A percentile compares a stretch with the other conserved stretches of the same genome.
These are phyloP conservation scores for Gossypium aridum DNA, from an alignment of 441 rosid genomes.

Conservation along the genomic window DNA sequence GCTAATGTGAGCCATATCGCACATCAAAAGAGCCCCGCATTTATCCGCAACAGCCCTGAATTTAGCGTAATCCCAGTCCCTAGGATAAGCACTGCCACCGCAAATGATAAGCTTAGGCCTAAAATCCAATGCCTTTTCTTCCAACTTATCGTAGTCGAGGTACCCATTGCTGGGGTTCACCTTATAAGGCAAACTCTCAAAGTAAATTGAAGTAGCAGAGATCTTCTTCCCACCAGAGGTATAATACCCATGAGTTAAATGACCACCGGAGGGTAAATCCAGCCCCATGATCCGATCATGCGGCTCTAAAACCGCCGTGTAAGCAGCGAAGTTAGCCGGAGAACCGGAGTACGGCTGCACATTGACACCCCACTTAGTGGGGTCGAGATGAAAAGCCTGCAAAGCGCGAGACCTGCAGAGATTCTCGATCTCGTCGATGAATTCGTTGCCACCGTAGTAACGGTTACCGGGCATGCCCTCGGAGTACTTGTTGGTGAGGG, in stretches of 20 bases:
- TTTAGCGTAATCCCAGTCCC: conserved; percentile 91
- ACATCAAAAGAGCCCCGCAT: conserved; percentile 86
- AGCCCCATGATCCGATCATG: conserved; percentile 96
- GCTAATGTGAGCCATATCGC: conserved; percentile 99
- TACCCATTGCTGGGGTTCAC: conserved; percentile 82
- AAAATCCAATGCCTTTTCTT: conserved; percentile 95
- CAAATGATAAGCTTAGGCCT: conserved; percentile 89
- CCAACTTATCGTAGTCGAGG: conserved; percentile 78
- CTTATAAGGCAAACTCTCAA: conserved; percentile 98
- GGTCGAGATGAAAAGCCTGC: conserved; percentile 58
- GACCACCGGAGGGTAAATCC: conserved; percentile 94
- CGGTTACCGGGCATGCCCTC: conserved; percentile 98
- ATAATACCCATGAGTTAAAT: conserved; percentile 89
- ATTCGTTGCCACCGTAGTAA: conserved; percentile 90
- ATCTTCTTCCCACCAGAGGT: conserved; percentile 95
- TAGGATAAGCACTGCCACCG: conserved; percentile 96
- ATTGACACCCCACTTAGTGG: conserved; percentile 82
- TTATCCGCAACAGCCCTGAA: conserved; percentile 75
- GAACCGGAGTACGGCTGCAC: conserved; percentile 99
- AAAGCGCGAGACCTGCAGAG: conserved; percentile 88
- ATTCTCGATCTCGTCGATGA: conserved; percentile 83
- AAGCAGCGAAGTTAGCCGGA: conserved; percentile 96
- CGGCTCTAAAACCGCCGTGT: conserved; percentile 91
- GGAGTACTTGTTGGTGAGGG: conserved; percentile 93
- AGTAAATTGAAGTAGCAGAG: conserved; percentile 91